Evolutionary conservation across 352 stramenopile genomes (phyloP), one percentile per base, ranked within the genome.

Genomic region (Phytophthora capsici): DNA sequence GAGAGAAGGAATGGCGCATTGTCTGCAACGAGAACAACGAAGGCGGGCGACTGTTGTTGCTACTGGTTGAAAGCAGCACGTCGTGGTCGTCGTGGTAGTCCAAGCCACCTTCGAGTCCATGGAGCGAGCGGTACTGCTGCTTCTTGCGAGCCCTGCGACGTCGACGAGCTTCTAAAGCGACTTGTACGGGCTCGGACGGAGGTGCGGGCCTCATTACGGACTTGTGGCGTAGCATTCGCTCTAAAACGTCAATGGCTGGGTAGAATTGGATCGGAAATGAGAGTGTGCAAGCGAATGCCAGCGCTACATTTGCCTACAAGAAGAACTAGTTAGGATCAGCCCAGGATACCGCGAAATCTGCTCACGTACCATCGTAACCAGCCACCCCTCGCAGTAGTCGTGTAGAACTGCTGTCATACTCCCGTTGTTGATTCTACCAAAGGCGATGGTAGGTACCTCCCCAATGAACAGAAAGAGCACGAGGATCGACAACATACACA

Each of bases 201-300:
- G 63, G 68, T 13, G 71, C 50, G 13, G 80, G 71, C 0, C 74
- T 72, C 61, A 79, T 80, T 14, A 85, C 43, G 16, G 78, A 76
- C 8, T 79, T 80, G 23, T 79, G 82, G 28, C 62, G 66, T 38
- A 92, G 66, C 46, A 80, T 77, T 19, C 78, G 80, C 57, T 93
- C 85, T 6, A 93, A 66, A 16, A 91, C 81, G 34, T 87, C 79
- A 32, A 93, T 85, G 2, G 85, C 85, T 8, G 85, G 85, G 52
- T 92, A 93, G 28, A 93, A 90, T 52, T 93, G 85, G 57, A 91
- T 93, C 10, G 85, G 85, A 58, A 93, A 93, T 16, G 85, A 91
- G 7, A 93, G 73, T 9, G 88, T 66, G 30, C 85, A 93, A 20
- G 85, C 82, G 48, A 91, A 89, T 5, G 85, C 83, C 4, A 93